phyloP scores from a whole-genome alignment of 1,284 basidiomycete genomes.

The Fomitopsis pinicola region DNA sequence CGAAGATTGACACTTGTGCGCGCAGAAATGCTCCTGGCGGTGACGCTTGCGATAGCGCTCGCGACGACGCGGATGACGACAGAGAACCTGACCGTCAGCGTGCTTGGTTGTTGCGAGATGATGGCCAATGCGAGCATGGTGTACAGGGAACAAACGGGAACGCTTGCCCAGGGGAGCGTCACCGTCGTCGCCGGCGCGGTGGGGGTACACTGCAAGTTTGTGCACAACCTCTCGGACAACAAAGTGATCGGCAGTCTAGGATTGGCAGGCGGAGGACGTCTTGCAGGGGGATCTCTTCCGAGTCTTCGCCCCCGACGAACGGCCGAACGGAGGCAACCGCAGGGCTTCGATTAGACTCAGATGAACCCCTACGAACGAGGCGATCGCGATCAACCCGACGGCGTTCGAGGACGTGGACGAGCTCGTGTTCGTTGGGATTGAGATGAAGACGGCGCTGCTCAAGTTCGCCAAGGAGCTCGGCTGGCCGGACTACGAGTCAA shows the following conservation, averaged over 20 bases:
- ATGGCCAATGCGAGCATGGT: constrained; percentile 98
- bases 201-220: constrained; percentile 93
- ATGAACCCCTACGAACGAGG: constrained; percentile 82
- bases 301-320: background rate
- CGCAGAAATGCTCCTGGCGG: constrained; percentile 87
- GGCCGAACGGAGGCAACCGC: constrained; percentile 34
- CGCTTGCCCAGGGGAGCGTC: constrained; percentile 94
- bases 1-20: background rate
- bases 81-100: constrained; percentile 91
- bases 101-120: constrained; percentile 95
- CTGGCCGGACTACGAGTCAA: constrained; percentile 76
- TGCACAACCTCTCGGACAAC: constrained; percentile 75
- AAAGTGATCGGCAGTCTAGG: constrained; percentile 44
- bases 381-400: constrained; percentile 92
- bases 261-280: background rate
- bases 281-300: background rate
- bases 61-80: constrained; percentile 97
- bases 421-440: constrained; percentile 82
- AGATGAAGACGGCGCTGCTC: constrained; percentile 94
- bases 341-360: constrained; percentile 80
- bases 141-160: constrained; percentile 95
- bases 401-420: constrained; percentile 88
- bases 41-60: constrained; percentile 94
- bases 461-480: constrained; percentile 82
- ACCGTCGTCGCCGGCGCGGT: constrained; percentile 93